A percentile compares a stretch with the other conserved stretches of the same genome.
Evolutionary conservation across 129 eudicot species (phyloP).

Genomic region (Escallonia rubra): DNA sequence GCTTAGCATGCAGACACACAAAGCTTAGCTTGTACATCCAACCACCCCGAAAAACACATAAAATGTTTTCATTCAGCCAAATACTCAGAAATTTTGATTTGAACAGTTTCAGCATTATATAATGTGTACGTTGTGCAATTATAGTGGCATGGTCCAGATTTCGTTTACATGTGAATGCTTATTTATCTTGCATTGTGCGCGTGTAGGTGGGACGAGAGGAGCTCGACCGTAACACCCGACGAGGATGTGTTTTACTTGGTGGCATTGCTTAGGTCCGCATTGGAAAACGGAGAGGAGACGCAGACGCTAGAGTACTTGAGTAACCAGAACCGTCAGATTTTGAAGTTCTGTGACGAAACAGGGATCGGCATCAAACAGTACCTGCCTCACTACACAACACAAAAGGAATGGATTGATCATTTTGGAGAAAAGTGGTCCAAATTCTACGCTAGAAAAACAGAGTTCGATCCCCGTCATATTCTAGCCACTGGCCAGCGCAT

Average conservation of each 20-base stretch:
- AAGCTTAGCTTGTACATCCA: not conserved
- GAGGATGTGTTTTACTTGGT: slow-evolving; percentile 86
- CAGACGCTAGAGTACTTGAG: slow-evolving; percentile 51
- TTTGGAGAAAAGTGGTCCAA: slow-evolving; percentile 68
- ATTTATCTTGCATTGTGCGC: not conserved
- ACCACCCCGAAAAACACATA: not conserved
- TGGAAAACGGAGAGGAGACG: slow-evolving; percentile 64
- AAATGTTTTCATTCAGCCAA: not conserved
- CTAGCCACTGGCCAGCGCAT: slow-evolving; percentile 79
- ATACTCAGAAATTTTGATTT: too few relatives aligned
- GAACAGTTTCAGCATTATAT: too few relatives aligned
- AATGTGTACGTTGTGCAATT: not conserved
- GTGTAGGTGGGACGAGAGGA: slow-evolving; percentile 65
- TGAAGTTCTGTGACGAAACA: slow-evolving; percentile 53
- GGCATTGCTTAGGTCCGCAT: slow-evolving; percentile 72
- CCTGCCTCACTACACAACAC: slow-evolving; percentile 71
- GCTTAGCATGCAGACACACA: not conserved
- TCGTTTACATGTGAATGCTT: too few relatives aligned
- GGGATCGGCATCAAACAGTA: slow-evolving; percentile 61
- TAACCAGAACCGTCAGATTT: slow-evolving; percentile 54
- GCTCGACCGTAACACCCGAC: slow-evolving; percentile 66
- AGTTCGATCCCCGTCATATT: slow-evolving; percentile 64
- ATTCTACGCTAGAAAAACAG: slow-evolving; percentile 45
- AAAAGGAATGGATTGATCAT: slow-evolving; percentile 71
- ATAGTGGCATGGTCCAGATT: too few relatives aligned